Conservation (phyloP, 2,329 filamentous ascomycete genomes). For the Lachnellula hyalina region DNA sequence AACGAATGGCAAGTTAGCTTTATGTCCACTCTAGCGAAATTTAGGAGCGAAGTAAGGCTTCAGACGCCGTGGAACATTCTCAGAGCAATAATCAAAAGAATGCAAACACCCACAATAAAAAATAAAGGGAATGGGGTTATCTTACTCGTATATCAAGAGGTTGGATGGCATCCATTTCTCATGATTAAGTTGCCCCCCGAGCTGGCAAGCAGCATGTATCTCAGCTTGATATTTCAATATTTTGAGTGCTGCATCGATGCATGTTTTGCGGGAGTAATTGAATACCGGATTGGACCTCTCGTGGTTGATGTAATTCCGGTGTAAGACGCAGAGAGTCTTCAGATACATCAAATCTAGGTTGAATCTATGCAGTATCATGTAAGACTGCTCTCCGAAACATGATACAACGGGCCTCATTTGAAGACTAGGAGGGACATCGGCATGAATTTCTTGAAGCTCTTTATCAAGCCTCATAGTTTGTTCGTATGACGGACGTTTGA, state of each 20-base stretch:
- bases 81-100: no score
- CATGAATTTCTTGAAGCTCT: conserved; percentile 41
- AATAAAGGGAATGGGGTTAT: no score
- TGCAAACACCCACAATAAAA: no score
- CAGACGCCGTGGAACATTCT: no score
- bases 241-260: conserved; percentile 42
- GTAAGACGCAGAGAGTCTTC: conserved; percentile 11
- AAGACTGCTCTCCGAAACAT: conserved; percentile 7
- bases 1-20: no score
- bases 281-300: conserved; percentile 43
- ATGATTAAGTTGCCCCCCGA: conserved; percentile 4
- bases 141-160: conserved; percentile 8
- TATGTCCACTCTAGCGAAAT: no score
- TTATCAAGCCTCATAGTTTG: conserved; percentile 45
- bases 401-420: conserved; percentile 1
- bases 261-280: conserved; percentile 46
- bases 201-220: conserved; percentile 6
- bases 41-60: no score
- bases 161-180: conserved; percentile 14
- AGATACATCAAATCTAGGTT: conserved; percentile 10
- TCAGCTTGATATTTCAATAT: conserved; percentile 41
- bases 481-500: conserved; percentile 42
- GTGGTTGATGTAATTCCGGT: conserved; percentile 14
- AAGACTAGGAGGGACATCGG: conserved; percentile 42
- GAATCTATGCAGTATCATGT: conserved; percentile 7